phyloP scores from a whole-genome alignment of 495 filamentous ascomycete genomes.

The Daldinia vernicosa region DNA sequence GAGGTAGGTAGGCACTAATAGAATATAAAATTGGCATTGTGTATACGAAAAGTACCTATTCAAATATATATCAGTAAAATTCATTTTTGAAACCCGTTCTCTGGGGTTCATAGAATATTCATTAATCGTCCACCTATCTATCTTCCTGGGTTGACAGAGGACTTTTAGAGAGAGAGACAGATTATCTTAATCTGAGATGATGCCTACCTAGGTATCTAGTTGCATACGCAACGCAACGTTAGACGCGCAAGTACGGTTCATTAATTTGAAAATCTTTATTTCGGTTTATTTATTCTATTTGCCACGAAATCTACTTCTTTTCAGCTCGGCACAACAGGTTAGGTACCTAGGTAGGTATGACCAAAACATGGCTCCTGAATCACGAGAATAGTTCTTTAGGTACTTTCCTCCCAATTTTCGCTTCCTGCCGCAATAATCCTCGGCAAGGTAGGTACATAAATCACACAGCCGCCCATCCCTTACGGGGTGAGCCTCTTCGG shows the following conservation, averaged over 20 bases:
- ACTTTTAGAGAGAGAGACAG: too few species aligned
- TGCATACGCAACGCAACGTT: neutral
- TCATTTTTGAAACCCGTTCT: too few species aligned
- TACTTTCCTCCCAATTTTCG: neutral
- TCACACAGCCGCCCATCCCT: slow-evolving; percentile 9
- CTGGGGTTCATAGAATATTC: too few species aligned
- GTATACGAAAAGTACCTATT: too few species aligned
- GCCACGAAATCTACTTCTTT: neutral
- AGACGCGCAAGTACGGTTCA: neutral
- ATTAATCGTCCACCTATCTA: too few species aligned
- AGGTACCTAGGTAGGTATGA: neutral
- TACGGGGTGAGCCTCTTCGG: slow-evolving; percentile 82
- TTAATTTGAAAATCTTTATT: neutral
- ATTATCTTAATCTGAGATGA: too few species aligned
- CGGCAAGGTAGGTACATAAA: neutral
- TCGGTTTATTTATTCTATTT: neutral
- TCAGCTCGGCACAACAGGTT: neutral
- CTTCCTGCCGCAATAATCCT: neutral
- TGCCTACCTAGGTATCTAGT: too few species aligned
- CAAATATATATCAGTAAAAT: too few species aligned
- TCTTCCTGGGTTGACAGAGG: too few species aligned
- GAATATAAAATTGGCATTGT: too few species aligned
- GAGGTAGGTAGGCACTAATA: too few species aligned
- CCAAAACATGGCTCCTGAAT: neutral
- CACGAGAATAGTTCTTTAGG: neutral